phyloP scores from a whole-genome alignment of 805 yeast species.

The Spathaspora sp. region DNA sequence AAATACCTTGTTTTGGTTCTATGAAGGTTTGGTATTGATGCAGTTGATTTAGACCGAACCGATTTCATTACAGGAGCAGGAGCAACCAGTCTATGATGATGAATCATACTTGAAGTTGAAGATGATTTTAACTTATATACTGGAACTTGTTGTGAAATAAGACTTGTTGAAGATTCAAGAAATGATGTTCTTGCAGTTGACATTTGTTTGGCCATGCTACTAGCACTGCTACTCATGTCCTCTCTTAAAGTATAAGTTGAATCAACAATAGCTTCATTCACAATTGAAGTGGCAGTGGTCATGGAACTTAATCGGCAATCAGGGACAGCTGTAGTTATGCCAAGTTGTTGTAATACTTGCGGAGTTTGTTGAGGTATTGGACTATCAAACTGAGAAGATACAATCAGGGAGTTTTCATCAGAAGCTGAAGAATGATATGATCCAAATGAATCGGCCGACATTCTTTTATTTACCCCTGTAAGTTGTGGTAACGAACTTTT shows the following conservation, averaged over 20 bases:
- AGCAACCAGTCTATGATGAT: neutral
- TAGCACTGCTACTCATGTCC: no score
- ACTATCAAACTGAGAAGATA: slow-evolving; percentile 28
- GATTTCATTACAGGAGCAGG: neutral
- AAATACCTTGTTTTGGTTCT: slow-evolving; percentile 34
- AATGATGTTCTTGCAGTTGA: neutral
- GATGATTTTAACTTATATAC: slow-evolving; percentile 10
- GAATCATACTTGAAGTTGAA: slow-evolving; percentile 9
- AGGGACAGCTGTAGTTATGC: neutral
- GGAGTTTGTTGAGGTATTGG: slow-evolving; percentile 8
- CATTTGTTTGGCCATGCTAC: neutral
- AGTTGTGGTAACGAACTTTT: slow-evolving; percentile 10
- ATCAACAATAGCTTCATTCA: neutral
- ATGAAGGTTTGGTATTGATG: slow-evolving; percentile 18
- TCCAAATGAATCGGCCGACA: slow-evolving; percentile 29
- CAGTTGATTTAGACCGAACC: slow-evolving; percentile 8
- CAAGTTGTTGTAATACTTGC: neutral
- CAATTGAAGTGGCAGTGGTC: slow-evolving; percentile 16
- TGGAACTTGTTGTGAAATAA: neutral
- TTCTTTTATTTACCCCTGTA: slow-evolving; percentile 16
- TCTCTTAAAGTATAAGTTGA: neutral
- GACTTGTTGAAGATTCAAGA: neutral
- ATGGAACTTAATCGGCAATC: slow-evolving; percentile 38
- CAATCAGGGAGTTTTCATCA: slow-evolving; percentile 33
- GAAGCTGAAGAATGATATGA: slow-evolving; percentile 30